A percentile compares a stretch with the other conserved stretches of the same genome.
phyloP scores from a whole-genome alignment of 192 early-diverging fungal species.

The Mortierella hygrophila region DNA sequence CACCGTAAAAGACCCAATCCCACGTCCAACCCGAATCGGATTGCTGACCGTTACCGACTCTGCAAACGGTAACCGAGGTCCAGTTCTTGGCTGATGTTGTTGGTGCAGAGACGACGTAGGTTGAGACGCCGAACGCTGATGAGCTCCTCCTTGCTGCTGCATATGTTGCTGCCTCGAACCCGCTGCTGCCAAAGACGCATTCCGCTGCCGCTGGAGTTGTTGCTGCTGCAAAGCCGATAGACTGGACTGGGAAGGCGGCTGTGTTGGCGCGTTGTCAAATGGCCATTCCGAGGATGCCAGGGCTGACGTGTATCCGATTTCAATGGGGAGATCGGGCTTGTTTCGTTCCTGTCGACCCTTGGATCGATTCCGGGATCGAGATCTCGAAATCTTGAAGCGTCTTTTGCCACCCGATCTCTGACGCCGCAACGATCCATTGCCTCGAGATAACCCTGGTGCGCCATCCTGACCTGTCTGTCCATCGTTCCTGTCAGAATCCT shows the following conservation, averaged over 20 bases:
- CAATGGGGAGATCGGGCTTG: constrained; percentile 33
- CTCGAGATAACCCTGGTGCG: constrained; percentile 10
- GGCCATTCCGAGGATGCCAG: constrained; percentile 39
- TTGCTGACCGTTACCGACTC: constrained; percentile 40
- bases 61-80: constrained; percentile 48
- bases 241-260: neutral
- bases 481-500: constrained; percentile 22
- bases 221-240: neutral
- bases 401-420: constrained; percentile 40
- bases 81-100: neutral
- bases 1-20: constrained; percentile 42
- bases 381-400: constrained; percentile 33
- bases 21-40: constrained; percentile 40
- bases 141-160: constrained; percentile 1
- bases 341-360: constrained; percentile 22
- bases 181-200: neutral
- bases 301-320: constrained; percentile 23
- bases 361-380: constrained; percentile 37
- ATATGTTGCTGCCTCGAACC: neutral
- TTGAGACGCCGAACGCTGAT: neutral
- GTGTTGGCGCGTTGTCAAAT: constrained; percentile 22
- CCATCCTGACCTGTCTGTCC: constrained; percentile 1
- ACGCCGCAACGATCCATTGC: constrained; percentile 26
- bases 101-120: neutral
- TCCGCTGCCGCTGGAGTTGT: neutral